A percentile compares a stretch with the other conserved stretches of the same genome.
Evolutionary conservation across 768 basidiomycete species (phyloP).

Genomic region (Panaeolus papilionaceus): DNA sequence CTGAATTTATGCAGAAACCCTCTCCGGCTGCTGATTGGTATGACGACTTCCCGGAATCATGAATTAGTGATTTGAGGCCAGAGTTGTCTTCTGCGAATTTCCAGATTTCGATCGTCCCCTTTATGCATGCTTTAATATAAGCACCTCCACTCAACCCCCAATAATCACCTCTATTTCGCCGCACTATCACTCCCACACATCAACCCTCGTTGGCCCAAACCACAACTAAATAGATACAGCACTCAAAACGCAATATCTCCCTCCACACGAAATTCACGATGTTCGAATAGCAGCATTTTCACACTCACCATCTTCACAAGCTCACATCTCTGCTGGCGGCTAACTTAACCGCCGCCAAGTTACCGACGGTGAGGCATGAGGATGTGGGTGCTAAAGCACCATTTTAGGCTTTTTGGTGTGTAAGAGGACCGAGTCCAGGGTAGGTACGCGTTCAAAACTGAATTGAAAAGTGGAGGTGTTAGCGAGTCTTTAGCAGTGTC

Average conservation of each 20-base stretch:
- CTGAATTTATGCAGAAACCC: too few species aligned
- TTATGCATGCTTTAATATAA: too few species aligned
- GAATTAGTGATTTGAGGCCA: too few species aligned
- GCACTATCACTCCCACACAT: neutral
- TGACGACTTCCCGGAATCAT: too few species aligned
- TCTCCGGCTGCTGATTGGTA: too few species aligned
- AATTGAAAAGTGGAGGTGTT: neutral
- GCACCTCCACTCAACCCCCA: too few species aligned
- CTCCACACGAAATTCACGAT: neutral
- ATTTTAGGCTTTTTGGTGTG: neutral
- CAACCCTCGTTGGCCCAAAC: neutral
- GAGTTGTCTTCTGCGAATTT: too few species aligned
- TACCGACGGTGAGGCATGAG: conserved; percentile 3
- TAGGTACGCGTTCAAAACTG: neutral
- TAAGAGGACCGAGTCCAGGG: neutral
- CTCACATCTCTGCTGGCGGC: neutral
- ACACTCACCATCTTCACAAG: neutral
- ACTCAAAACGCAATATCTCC: neutral
- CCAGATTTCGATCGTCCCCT: too few species aligned
- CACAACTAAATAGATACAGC: neutral
- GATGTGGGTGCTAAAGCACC: neutral
- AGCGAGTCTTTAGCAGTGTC: too few species aligned
- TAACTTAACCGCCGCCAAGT: neutral
- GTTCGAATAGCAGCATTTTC: neutral
- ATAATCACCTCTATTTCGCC: too few species aligned